Conservation (phyloP, 768 basidiomycete genomes). For the Ephemerocybe angulata region DNA sequence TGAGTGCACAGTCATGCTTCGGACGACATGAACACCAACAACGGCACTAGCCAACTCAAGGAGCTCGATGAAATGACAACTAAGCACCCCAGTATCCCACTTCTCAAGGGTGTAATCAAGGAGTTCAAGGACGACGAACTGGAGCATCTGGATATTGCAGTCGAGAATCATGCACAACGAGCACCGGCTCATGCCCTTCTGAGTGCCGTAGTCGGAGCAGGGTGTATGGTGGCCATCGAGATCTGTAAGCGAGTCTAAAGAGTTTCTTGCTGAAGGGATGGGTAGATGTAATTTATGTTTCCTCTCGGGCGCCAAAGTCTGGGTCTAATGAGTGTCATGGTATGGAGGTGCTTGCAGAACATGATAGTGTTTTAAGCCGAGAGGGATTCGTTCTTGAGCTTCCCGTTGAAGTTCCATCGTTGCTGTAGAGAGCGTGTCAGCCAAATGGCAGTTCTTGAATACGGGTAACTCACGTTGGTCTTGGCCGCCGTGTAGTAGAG, state of each 20-base stretch:
- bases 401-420: constrained; percentile 53
- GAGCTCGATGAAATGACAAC: constrained; percentile 60
- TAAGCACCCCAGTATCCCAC: constrained; percentile 73
- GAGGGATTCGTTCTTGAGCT: constrained; percentile 34
- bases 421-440: constrained; percentile 29
- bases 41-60: constrained; percentile 68
- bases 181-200: constrained; percentile 90
- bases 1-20: constrained; percentile 42
- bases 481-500: constrained; percentile 47
- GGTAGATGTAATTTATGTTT: too few species aligned
- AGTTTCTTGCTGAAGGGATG: neutral
- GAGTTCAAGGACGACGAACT: constrained; percentile 95
- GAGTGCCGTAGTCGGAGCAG: constrained; percentile 77
- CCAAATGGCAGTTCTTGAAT: constrained; percentile 1
- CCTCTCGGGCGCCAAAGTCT: too few species aligned
- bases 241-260: constrained; percentile 78
- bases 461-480: constrained; percentile 34
- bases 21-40: constrained; percentile 3
- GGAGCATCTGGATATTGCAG: constrained; percentile 89
- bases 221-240: constrained; percentile 88
- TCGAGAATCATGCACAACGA: constrained; percentile 81
- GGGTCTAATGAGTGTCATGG: too few species aligned
- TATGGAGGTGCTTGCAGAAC: neutral
- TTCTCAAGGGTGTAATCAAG: constrained; percentile 65
- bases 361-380: constrained; percentile 5